These are phyloP conservation scores for Saccharomycopsis hybrid DNA, from an alignment of 1,139 yeast species.

Conservation along the genomic window DNA sequence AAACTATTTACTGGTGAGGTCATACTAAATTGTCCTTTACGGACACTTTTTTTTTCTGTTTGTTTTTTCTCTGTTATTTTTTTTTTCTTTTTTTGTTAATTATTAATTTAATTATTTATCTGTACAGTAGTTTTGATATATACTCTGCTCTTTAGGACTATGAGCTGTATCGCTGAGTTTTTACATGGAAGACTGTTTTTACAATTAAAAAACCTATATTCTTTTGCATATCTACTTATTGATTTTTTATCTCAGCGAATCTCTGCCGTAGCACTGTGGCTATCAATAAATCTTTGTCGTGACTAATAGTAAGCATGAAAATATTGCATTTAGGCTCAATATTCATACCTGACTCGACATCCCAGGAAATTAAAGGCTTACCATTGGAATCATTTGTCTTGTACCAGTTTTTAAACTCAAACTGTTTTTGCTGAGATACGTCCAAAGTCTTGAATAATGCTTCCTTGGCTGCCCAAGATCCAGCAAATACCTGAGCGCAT, in stretches of 20 bases:
- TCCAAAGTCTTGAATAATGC: slow-evolving; percentile 63
- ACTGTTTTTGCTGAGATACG: slow-evolving; percentile 39
- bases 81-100: neutral
- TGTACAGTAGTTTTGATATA: too few species aligned
- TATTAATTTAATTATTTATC: too few species aligned
- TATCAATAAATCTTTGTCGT: slow-evolving; percentile 52
- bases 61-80: neutral
- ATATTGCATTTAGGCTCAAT: slow-evolving; percentile 33
- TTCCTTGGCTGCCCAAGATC: slow-evolving; percentile 72
- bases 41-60: too few species aligned
- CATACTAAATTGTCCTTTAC: too few species aligned
- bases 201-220: too few species aligned
- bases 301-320: slow-evolving; percentile 53
- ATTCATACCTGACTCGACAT: neutral
- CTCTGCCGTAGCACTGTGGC: slow-evolving; percentile 41
- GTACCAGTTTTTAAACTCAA: slow-evolving; percentile 60
- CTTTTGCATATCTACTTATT: neutral
- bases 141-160: too few species aligned
- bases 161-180: too few species aligned
- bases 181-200: too few species aligned
- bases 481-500: slow-evolving; percentile 41
- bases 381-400: slow-evolving; percentile 35
- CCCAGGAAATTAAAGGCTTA: slow-evolving; percentile 36
- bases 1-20: slow-evolving; percentile 24
- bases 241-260: neutral